Evolutionary conservation across 306 rosid genomes (phyloP), one percentile per base, ranked within the genome.

Genomic region (Cicer arietinum): DNA sequence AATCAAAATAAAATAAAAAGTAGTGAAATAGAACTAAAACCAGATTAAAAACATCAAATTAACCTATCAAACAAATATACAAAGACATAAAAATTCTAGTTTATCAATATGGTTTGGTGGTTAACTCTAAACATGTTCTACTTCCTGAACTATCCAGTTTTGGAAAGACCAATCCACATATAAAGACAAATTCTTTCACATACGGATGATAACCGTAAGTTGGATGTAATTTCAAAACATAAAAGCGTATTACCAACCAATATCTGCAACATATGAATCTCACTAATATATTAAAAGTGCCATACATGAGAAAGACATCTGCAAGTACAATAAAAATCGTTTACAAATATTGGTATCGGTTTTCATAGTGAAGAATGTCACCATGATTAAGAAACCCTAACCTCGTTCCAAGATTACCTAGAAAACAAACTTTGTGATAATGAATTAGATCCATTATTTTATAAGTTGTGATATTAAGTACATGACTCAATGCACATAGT

Each of bases 341-440:
- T 80, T 10, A 14, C 40, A 74, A 37, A 25, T 59, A 2, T 75
- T 79, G 47, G 46, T 8, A 53, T 40, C 46, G 3, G 37, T 66
- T 17, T 40, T 47, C 43, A 66, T 10, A 45, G 57, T 16, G 60
- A 53, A 77, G 53, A 53, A 77, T 37, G 42, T 71, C 66, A 64
- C 43, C 41, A 64, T 6, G 66, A 48, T 40, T 78, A 20, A 41
- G 25, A 61, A 14, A 70, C 67, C 66, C 8, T 43, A 58, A 78
- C 48, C 17, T 56, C 43, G 54, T 46, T 77, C 66, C 79, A 71
- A 65, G 53, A 60, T 79, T 53, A 48, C 82, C 82, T 66, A 58
- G 14, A 71, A 72, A 43, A 18, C 51, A 76, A 71, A 77, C 16
- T 48, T 56, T 0, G 20, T 47, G 35, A 25, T 39, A 69, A 11